Base-by-base conservation (phyloP, 2,329 filamentous ascomycete species). In the Lasiodiplodia theobromae region DNA sequence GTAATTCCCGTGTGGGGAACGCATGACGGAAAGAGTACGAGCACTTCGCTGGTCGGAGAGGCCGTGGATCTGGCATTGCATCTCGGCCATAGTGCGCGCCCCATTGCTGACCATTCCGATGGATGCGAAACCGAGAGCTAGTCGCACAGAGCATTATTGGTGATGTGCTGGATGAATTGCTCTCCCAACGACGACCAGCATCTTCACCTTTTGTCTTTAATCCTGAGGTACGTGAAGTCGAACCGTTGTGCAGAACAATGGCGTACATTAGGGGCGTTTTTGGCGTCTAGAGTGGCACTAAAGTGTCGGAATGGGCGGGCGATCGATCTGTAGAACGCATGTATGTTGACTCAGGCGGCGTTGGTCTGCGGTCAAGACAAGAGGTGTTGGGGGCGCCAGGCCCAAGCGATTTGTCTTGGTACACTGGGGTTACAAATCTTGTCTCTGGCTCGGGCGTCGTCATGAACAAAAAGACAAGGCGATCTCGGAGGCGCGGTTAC, bases 361-460 rank as follows among this genome's bases (percentile, higher is more conserved):
- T 47, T 52, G 44, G 60, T 47, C n/a, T 53, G 47, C 31, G 60
- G 60, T 64, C 51, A 47, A 64, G 47, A 52, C 60, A 52, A 52
- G 47, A 64, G 31, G 21, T 64, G 47, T 47, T 38, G 60, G 25
- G 60, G n/a, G 44, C 21, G 58, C n/a, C 28, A 28, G 60, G 60
- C 28, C 60, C 58, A 31, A 37, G 47, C 58, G 58, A 38, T 52
- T 51, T 31, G 28, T 21, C 58, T 52, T 63, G 60, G 60, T 64
- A 34, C 37, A 64, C 60, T 38, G 51, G 47, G 18, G 38, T 18
- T 5, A 37, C 25, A 49, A 51, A n/a, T 64, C 60, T 64, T 64
- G 31, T 52, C 58, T 34, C 7, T 14, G 14, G 40, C 8, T 49
- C 25, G 4, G 34, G n/a, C 6, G n/a, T 23, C 53, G 53, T 12